phyloP scores from a whole-genome alignment of 768 basidiomycete species.

The Tylopilus felleus region DNA sequence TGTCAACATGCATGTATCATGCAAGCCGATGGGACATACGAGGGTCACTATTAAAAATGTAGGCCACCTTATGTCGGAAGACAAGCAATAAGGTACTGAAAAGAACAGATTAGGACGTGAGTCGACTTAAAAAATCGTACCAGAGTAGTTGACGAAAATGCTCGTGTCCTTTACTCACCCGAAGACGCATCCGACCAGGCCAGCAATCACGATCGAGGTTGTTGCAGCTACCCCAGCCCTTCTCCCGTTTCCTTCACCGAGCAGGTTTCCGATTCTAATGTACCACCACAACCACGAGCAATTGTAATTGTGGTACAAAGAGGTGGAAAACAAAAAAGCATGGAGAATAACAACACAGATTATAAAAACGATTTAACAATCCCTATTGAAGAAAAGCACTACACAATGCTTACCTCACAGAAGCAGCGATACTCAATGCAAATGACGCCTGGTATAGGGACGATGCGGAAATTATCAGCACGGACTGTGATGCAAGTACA shows the following conservation, averaged over 20 bases:
- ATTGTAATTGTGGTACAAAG: not conserved
- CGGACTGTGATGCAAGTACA: conserved; percentile 83
- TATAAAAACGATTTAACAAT: not conserved
- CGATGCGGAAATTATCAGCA: conserved; percentile 73
- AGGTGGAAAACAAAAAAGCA: not conserved
- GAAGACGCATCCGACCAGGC: conserved; percentile 61
- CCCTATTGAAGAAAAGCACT: not conserved
- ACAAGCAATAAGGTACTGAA: conserved; percentile 50
- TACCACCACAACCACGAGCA: not conserved
- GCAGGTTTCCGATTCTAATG: conserved; percentile 77
- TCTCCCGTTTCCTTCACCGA: conserved; percentile 73
- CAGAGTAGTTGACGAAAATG: not conserved
- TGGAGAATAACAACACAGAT: not conserved
- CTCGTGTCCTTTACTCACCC: conserved; percentile 42
- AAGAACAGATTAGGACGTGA: not conserved
- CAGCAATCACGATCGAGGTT: conserved; percentile 61
- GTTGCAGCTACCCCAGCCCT: conserved; percentile 69
- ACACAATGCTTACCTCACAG: conserved; percentile 62
- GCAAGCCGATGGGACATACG: conserved; percentile 31
- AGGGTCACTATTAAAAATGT: conserved; percentile 69
- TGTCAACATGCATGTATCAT: not conserved
- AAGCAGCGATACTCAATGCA: conserved; percentile 75
- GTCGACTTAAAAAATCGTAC: not conserved
- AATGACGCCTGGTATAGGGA: conserved; percentile 83
- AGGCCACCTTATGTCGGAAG: conserved; percentile 68